Base-by-base conservation (phyloP, 371 early-diverging fungal species). In the Mortierella sp. region DNA sequence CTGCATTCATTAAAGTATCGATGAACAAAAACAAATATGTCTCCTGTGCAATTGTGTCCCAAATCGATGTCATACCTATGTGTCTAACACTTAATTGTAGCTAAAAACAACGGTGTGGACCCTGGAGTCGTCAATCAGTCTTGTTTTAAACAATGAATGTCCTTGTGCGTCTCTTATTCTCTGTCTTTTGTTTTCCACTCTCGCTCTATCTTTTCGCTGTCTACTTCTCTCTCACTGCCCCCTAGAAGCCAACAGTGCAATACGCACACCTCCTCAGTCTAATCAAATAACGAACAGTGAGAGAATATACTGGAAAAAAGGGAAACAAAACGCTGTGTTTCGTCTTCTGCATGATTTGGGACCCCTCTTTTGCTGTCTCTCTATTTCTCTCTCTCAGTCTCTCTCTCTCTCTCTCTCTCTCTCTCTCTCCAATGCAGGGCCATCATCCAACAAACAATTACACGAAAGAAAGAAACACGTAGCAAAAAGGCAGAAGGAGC, bases 291-390 rank as follows among this genome's bases (percentile, higher is more conserved):
- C 28, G 8, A 55, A 57, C n/a, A 57, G n/a, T n/a, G 31, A 19
- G 63, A 31, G 63, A 60, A 31, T 14, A 58, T 26, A 57, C 57
- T 26, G n/a, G 28, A 19, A 60, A 16, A 5, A 14, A 31, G 16
- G 31, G 34, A 14, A 31, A 31, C 21, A 34, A 38, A 34, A 60
- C 63, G 65, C 65, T 65, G 65, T 65, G 65, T 65, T 65, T 65
- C 42, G 65, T 65, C 65, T 42, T 65, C 65, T 65, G 65, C 65
- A 65, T 24, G 38, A 65, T 65, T 65, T 60, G 6, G 63, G 31
- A 50, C 28, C 34, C 63, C 34, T 13, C 26, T 57, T 26, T 57
- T 57, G 26, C 19, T 57, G 19, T 52, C 26, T 26, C 57, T 26
- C 26, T 26, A 26, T 26, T 55, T 57, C 57, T 1, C 11, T 60